Evolutionary conservation across 1,284 basidiomycete genomes (phyloP), one percentile per base, ranked within the genome.

Genomic region (Grifola frondosa): DNA sequence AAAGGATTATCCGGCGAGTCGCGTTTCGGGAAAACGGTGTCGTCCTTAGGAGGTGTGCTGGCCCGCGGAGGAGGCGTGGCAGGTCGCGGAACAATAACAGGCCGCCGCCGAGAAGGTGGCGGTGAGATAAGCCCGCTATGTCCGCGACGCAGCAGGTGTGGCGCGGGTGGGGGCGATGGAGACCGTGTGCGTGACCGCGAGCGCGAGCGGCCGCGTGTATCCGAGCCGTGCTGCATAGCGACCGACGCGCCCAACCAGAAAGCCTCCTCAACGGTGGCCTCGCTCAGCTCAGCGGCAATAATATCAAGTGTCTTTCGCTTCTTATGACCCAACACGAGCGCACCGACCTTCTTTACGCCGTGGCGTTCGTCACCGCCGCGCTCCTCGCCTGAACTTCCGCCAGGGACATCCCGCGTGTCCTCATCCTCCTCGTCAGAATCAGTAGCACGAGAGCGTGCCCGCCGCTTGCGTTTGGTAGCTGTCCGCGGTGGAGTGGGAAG

Each of bases 1-100:
- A 78, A 78, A 0, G 76, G 77, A 29, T 78, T 78, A 45, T 78
- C 67, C 4, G 75, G 74, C 5, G 76, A 75, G 56, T 79, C 77
- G 13, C 76, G 74, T 44, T 59, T 19, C 63, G 74, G 57, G 51
- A 59, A 38, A 54, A 28, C 37, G 5, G 43, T 29, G 41, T 44
- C 30, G 30, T 31, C 23, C 32, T 44, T 33, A n/a, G 30, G 29
- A 0, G 34, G 20, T 13, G 35, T 30, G 8, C 46, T 40, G 5
- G 48, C 32, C 4, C 37, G 42, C 1, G 52, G 52, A 5, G 53
- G 52, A 5, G 52, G 50, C 3, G 55, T 58, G 15, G 48, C 42
- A 12, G 52, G 52, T 24, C 48, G 46, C 33, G 56, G 44, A 15
- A 52, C 57, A 22, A 57, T 40, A 1, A 40, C 44, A 4, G 55